These are phyloP conservation scores for Orychophragmus violaceus DNA, from an alignment of 345 rosid genomes.

Conservation along the genomic window DNA sequence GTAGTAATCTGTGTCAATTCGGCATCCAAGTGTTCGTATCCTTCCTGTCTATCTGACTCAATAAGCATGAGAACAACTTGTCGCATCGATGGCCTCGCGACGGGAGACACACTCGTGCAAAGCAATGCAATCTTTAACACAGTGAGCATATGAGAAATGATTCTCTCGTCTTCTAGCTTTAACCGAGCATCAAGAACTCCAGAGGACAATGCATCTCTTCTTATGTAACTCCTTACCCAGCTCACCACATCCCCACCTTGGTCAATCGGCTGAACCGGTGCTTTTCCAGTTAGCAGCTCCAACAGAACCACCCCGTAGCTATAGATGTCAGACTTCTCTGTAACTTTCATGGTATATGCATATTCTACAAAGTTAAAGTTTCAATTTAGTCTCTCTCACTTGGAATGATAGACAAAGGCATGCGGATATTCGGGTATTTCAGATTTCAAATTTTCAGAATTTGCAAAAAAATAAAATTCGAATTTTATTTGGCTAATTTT, in stretches of 20 bases:
- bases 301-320: conserved; percentile 84
- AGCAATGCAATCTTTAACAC: conserved; percentile 65
- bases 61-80: conserved; percentile 65
- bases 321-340: conserved; percentile 82
- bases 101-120: conserved; percentile 63
- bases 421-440: neutral
- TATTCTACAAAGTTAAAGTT: conserved; percentile 35
- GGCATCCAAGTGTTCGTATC: neutral
- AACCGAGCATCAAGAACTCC: conserved; percentile 53
- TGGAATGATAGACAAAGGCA: neutral
- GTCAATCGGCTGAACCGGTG: conserved; percentile 81
- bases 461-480: neutral
- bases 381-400: neutral
- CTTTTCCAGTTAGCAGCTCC: conserved; percentile 65
- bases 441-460: neutral
- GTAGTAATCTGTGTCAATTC: neutral
- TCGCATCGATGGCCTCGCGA: conserved; percentile 54
- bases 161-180: conserved; percentile 39
- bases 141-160: conserved; percentile 54
- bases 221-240: conserved; percentile 60
- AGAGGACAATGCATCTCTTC: conserved; percentile 43
- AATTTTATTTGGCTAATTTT: neutral
- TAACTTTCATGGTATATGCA: conserved; percentile 95
- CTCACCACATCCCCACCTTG: conserved; percentile 83
- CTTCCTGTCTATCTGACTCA: conserved; percentile 45